Evolutionary conservation across 2,329 filamentous ascomycete species (phyloP).

Genomic region (Diaporthe australafricana): DNA sequence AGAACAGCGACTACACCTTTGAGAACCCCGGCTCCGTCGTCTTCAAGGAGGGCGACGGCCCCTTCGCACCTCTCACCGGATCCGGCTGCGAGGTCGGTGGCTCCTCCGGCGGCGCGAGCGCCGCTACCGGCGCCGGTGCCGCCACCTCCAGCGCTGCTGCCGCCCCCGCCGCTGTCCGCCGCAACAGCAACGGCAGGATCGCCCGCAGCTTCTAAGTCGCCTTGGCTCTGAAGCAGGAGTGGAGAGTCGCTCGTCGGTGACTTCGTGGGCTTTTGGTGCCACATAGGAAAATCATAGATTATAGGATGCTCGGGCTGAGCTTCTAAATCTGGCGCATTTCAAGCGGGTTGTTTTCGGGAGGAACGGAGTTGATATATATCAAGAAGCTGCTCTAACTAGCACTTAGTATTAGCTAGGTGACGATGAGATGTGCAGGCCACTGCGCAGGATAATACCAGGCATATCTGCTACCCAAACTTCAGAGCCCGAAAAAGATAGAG

Average conservation of each 20-base stretch:
- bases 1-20: constrained; percentile 69
- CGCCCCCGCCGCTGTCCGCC: constrained; percentile 13
- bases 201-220: background rate
- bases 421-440: constrained; percentile 1
- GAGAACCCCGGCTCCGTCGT: constrained; percentile 17
- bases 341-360: background rate
- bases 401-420: constrained; percentile 9
- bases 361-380: background rate
- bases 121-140: background rate
- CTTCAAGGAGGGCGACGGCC: constrained; percentile 15
- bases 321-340: background rate
- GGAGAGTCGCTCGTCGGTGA: background rate
- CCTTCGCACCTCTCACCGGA: constrained; percentile 24
- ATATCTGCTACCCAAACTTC: background rate
- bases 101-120: background rate
- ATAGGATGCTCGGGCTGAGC: too few relatives aligned
- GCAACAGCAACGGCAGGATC: constrained; percentile 9
- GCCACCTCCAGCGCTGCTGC: background rate
- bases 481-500: background rate
- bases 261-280: background rate
- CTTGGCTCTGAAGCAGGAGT: background rate
- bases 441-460: constrained; percentile 13
- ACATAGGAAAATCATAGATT: background rate
- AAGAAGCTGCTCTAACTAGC: background rate
- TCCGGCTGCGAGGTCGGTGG: constrained; percentile 18